Evolutionary conservation across 169 alveolate species (phyloP), one percentile per base, ranked within the genome.

Genomic region (Plasmodium fragile): DNA sequence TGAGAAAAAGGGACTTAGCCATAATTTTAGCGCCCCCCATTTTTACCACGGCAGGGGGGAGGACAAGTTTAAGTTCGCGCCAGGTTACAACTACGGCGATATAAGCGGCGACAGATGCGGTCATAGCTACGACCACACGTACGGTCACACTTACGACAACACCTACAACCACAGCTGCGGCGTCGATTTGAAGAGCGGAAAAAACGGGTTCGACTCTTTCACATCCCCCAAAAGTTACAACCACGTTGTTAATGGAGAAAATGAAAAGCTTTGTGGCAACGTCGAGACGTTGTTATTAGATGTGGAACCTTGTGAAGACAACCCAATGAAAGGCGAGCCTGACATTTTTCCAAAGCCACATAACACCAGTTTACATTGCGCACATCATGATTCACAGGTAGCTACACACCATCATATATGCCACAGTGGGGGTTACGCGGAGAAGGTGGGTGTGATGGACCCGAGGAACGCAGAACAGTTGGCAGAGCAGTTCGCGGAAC

Each of bases 221-320:
- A 13, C 65, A 18, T 32, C 70, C 69, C 34, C 75, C 34, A 53
- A 43, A 41, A 73, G 39, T 49, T 85, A 49, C 69, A n/a, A 39
- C 28, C 85, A 85, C 36, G 41, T 28, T 28, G 45, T 18, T 72
- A 75, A 49, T 7, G 79, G 80, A 52, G 71, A 75, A 32, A 52
- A 52, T 72, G 36, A 13, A 73, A 77, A 72, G 30, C 22, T 55
- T 13, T 16, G 45, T 73, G 65, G 39, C 43, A 85, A 53, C 79
- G 11, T 72, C 43, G 49, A 73, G 18, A 73, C 55, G 39, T 45
- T 73, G 39, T 45, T 73, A 18, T 49, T 32, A 52, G 65, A 85
- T 53, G 78, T 85, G 36, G 81, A 18, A 53, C 77, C 36, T 7
- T 85, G 34, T 85, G 93, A 69, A n/a, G 85, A 85, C 45, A 65